A percentile compares a stretch with the other conserved stretches of the same genome.
Evolutionary conservation across 352 stramenopile genomes (phyloP).

Genomic region (Phytophthora kernoviae): DNA sequence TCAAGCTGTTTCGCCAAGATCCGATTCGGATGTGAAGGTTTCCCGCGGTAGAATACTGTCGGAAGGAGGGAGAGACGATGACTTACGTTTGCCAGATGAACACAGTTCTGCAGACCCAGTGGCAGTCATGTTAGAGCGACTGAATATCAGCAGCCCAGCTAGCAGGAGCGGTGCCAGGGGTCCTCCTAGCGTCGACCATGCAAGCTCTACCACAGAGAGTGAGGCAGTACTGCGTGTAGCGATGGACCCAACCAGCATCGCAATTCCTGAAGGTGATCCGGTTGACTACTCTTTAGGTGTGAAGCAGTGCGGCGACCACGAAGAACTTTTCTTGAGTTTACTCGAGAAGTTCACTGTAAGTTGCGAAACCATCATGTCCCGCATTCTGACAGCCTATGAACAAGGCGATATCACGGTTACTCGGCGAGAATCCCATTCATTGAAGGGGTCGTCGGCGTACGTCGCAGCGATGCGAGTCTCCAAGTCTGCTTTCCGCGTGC

Average conservation of each 20-base stretch:
- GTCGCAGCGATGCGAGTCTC: slow-evolving; percentile 77
- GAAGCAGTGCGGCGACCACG: slow-evolving; percentile 74
- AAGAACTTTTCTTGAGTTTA: slow-evolving; percentile 81
- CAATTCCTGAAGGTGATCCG: slow-evolving; percentile 78
- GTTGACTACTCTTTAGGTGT: slow-evolving; percentile 82
- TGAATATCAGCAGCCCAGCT: slow-evolving; percentile 43
- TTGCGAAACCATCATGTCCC: slow-evolving; percentile 61
- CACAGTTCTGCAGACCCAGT: slow-evolving; percentile 32
- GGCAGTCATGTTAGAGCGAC: slow-evolving; percentile 40
- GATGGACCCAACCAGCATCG: slow-evolving; percentile 43
- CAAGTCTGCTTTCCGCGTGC: slow-evolving; percentile 81
- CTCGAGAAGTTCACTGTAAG: slow-evolving; percentile 78
- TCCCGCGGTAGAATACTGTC: slow-evolving; percentile 17
- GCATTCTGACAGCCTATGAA: slow-evolving; percentile 55
- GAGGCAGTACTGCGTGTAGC: slow-evolving; percentile 24
- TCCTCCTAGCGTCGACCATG: slow-evolving; percentile 22
- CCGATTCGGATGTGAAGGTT: slow-evolving; percentile 17
- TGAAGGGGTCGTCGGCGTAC: slow-evolving; percentile 85
- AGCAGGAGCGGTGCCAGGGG: slow-evolving; percentile 17
- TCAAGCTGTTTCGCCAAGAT: slow-evolving; percentile 29
- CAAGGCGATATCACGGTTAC: slow-evolving; percentile 52
- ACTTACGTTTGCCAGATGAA: slow-evolving; percentile 23
- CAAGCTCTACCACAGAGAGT: slow-evolving; percentile 31
- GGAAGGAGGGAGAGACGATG: slow-evolving; percentile 21
- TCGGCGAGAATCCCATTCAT: slow-evolving; percentile 73